Base-by-base conservation (phyloP, 2,329 filamentous ascomycete species). In the Parastagonospora avenae region DNA sequence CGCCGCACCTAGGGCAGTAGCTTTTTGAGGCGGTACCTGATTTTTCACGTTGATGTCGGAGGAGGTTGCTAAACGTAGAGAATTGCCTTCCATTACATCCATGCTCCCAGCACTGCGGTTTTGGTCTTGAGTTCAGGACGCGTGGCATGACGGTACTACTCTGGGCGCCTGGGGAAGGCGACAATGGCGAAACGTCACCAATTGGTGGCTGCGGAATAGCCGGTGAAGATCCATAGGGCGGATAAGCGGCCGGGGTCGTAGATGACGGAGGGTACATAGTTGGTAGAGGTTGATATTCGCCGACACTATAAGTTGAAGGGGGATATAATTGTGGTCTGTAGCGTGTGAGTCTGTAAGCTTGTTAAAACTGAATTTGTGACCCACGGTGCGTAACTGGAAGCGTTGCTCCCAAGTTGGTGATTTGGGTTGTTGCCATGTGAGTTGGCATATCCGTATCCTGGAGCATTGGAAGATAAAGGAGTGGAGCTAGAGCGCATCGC, bases 21-120 rank as follows among this genome's bases (percentile, higher is more conserved):
- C 91, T 91, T 77, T 97, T 97, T 28, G 89, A 82, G 9, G 92
- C 91, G 45, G 92, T 92, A 24, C 93, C 93, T 0, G 91, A 95
- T 74, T 96, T 97, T 75, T 97, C 93, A 37, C 93, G 85, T 74
- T 97, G 92, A 72, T 97, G 93, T 56, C 93, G 84, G 32, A 97
- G 80, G 3, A 97, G 83, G 71, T 97, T 97, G 82, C 92, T 96
- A 71, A 97, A 97, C 3, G 93, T 97, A 14, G 91, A 96, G 70
- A 97, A 97, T 67, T 96, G 90, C 28, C 92, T 87, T 15, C 93
- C 93, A 66, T 97, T 96, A 79, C 93, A 97, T 9, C 92, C 93
- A 68, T 97, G 93, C 54, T 97, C 93, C 90, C 91, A 97, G 75
- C 93, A 97, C 71, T 96, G 91, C 39, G 92, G 92, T 76, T 96